phyloP scores from a whole-genome alignment of 176 grass and related monocot species.

The Avena insularis region DNA sequence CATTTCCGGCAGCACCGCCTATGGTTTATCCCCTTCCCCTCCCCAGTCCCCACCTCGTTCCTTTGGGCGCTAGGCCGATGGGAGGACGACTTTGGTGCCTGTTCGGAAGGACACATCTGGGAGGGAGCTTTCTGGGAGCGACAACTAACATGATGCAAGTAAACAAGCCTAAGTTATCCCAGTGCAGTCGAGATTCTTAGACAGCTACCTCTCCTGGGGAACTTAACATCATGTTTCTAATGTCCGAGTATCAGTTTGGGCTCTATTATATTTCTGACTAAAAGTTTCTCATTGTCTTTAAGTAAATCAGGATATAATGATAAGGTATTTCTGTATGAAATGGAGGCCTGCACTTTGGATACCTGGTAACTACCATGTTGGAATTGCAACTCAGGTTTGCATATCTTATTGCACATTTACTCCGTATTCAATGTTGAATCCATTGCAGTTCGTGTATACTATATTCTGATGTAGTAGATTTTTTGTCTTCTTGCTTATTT shows the following conservation, averaged over 20 bases:
- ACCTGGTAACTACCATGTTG: slow-evolving; percentile 97
- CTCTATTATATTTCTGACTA: slow-evolving; percentile 33
- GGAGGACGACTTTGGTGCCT: too few relatives aligned
- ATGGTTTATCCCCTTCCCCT: too few relatives aligned
- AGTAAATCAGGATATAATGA: slow-evolving; percentile 94
- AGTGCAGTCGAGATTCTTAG: too few relatives aligned
- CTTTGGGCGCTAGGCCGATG: too few relatives aligned
- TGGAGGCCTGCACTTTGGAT: slow-evolving; percentile 94
- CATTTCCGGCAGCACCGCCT: too few relatives aligned
- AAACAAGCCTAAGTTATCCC: too few relatives aligned
- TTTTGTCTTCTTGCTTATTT: slow-evolving; percentile 9
- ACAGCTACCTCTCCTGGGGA: too few relatives aligned
- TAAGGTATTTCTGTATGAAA: slow-evolving; percentile 97
- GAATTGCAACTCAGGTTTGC: slow-evolving; percentile 96
- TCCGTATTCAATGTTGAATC: slow-evolving; percentile 44
- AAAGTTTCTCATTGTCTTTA: slow-evolving; percentile 41
- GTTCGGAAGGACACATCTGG: too few relatives aligned
- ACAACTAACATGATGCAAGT: too few relatives aligned
- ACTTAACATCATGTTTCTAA: too few relatives aligned
- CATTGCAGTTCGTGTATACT: slow-evolving; percentile 24
- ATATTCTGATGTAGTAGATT: neutral
- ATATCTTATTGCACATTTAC: slow-evolving; percentile 11
- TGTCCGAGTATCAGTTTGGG: neutral
- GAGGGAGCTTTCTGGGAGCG: too few relatives aligned
- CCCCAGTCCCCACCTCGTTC: too few relatives aligned